Conservation (phyloP, 768 basidiomycete species). For the Pleurotus eryngii region DNA sequence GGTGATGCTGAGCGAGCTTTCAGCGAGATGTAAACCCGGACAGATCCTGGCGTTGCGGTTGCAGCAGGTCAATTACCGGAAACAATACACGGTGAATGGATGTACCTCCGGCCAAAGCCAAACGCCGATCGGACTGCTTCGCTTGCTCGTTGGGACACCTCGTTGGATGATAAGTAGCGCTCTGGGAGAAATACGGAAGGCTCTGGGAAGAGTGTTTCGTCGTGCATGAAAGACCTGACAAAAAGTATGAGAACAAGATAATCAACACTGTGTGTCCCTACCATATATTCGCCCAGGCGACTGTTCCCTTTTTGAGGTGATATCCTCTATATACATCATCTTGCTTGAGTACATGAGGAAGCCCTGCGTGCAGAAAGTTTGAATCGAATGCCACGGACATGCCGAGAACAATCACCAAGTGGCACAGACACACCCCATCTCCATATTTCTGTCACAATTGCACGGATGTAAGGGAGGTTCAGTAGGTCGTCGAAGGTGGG, state of each 20-base stretch:
- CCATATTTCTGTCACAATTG: conserved; percentile 6
- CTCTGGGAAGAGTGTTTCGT: conserved; percentile 22
- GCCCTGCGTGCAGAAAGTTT: background rate
- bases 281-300: conserved; percentile 15
- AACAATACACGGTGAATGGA: too few relatives aligned
- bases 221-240: conserved; percentile 19
- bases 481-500: background rate
- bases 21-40: conserved; percentile 13
- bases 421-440: conserved; percentile 4
- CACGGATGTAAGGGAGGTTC: conserved; percentile 2
- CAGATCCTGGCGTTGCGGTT: conserved; percentile 9
- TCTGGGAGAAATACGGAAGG: conserved; percentile 25
- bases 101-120: conserved; percentile 19
- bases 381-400: background rate
- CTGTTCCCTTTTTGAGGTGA: conserved; percentile 15
- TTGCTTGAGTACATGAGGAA: conserved; percentile 1
- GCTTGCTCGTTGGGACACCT: background rate
- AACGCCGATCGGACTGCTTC: conserved; percentile 16
- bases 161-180: conserved; percentile 16
- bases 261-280: background rate
- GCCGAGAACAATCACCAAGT: background rate
- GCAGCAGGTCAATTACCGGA: background rate
- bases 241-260: background rate
- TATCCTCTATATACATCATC: conserved; percentile 16
- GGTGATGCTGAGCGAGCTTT: conserved; percentile 12